phyloP scores from a whole-genome alignment of 768 basidiomycete species.

The Auricularia sp. region DNA sequence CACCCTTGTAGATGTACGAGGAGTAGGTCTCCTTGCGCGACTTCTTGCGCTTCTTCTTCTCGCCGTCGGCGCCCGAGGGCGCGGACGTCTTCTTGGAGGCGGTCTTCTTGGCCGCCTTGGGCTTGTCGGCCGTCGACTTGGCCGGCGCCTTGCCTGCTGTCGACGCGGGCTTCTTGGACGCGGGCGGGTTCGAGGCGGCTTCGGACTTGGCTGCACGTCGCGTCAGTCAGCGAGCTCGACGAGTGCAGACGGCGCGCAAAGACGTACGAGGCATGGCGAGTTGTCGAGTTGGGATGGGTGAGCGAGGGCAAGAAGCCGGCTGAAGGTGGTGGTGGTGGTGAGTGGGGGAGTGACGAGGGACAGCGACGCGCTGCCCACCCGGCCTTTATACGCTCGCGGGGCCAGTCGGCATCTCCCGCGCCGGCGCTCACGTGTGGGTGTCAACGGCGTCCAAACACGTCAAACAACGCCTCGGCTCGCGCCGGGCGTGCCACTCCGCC shows the following conservation, averaged over 20 bases:
- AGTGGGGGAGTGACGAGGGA: too few species aligned
- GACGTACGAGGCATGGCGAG: background rate
- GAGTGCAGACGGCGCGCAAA: background rate
- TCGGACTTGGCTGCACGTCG: background rate
- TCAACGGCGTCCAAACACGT: too few species aligned
- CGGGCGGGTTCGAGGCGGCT: conserved; percentile 10
- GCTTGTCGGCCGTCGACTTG: conserved; percentile 32
- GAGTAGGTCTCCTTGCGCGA: conserved; percentile 85
- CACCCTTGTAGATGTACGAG: conserved; percentile 91
- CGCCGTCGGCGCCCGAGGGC: conserved; percentile 37
- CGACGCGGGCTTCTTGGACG: conserved; percentile 30
- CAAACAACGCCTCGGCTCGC: too few species aligned
- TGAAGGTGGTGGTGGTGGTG: background rate
- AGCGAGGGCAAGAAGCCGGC: background rate
- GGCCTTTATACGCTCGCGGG: too few species aligned
- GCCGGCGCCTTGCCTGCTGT: conserved; percentile 48
- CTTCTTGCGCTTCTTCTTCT: conserved; percentile 88
- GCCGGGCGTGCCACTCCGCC: too few species aligned
- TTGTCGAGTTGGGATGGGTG: background rate
- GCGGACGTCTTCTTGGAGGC: conserved; percentile 31
- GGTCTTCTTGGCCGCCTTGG: conserved; percentile 52
- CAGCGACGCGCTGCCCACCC: too few species aligned
- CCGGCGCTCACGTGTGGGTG: too few species aligned
- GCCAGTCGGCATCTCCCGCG: too few species aligned
- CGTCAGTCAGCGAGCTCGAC: background rate